Evolutionary conservation across 169 alveolate genomes (phyloP), one percentile per base, ranked within the genome.

Genomic region (Plasmodium vinckei): DNA sequence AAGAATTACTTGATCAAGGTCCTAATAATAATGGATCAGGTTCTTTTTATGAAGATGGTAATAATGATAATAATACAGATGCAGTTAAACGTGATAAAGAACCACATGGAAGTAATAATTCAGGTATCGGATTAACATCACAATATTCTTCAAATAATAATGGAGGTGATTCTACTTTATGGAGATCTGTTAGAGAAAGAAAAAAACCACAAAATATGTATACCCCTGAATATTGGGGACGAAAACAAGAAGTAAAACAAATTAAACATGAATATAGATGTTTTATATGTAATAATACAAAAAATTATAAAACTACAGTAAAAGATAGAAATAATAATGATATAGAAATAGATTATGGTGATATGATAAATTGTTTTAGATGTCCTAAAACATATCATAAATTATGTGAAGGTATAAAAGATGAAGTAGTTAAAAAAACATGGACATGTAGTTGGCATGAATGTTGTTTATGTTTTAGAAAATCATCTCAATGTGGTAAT

Each of bases 371-470:
- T 63, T 96, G 98, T 87, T 93, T 92, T 87, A 82, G 97, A 19
- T 97, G 98, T 73, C 98, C 98, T n/a, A 95, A 94, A 87, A 91
- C 96, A 4, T 97, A 95, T 92, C 98, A 97, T 91, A 95, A 94
- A 77, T 87, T 94, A 57, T 96, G 97, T 63, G 97, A 94, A 87
- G 94, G 93, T 33, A 94, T 79, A 72, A 88, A 73, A 71, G 95
- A 69, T 54, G 93, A 84, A 49, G 88, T 86, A 56, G 93, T 90
- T 25, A 92, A 91, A 91, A 89, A 89, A 72, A 95, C 97, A 49
- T 97, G 98, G 97, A 89, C 97, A 3, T 97, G 98, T 57, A 90
- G 97, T 53, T 97, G 98, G 98, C 98, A 97, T 75, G 98, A 96
- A 87, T 97, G 98, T 56, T 94, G 97, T 54, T 87, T 94, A 33